Conservation (phyloP, 108 stramenopile genomes). For the Skeletonema costatum region DNA sequence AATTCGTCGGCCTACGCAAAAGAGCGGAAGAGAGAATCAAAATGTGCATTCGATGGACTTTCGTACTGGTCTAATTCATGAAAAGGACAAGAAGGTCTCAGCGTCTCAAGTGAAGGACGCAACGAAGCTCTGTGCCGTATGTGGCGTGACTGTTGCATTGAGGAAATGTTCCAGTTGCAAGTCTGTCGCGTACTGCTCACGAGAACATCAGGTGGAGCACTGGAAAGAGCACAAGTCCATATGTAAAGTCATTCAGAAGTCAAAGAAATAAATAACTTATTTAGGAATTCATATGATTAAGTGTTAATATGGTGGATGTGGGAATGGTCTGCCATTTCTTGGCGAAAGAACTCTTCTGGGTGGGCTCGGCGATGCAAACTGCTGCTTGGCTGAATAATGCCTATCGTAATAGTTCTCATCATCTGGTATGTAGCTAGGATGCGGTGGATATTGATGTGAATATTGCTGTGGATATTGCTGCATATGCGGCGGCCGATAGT, state of each 20-base stretch:
- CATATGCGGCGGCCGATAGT: not conserved
- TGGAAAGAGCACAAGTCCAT: slow-evolving; percentile 17
- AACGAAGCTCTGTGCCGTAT: slow-evolving; percentile 14
- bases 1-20: not conserved
- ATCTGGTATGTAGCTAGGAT: not conserved
- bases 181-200: not conserved
- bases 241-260: not conserved
- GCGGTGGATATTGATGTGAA: not conserved
- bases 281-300: not conserved
- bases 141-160: slow-evolving; percentile 21
- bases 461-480: not conserved
- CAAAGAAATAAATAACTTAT: not conserved
- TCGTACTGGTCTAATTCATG: not conserved
- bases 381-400: not conserved
- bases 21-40: not conserved
- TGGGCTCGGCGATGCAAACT: not conserved
- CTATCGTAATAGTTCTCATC: not conserved
- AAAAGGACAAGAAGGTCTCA: slow-evolving; percentile 1
- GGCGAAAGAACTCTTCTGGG: not conserved
- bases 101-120: not conserved
- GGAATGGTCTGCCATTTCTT: not conserved
- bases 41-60: not conserved
- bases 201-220: slow-evolving; percentile 8
- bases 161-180: not conserved
- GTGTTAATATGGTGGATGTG: not conserved